Evolutionary conservation across 495 filamentous ascomycete species (phyloP).

Genomic region (Penicillium robsamsonii): DNA sequence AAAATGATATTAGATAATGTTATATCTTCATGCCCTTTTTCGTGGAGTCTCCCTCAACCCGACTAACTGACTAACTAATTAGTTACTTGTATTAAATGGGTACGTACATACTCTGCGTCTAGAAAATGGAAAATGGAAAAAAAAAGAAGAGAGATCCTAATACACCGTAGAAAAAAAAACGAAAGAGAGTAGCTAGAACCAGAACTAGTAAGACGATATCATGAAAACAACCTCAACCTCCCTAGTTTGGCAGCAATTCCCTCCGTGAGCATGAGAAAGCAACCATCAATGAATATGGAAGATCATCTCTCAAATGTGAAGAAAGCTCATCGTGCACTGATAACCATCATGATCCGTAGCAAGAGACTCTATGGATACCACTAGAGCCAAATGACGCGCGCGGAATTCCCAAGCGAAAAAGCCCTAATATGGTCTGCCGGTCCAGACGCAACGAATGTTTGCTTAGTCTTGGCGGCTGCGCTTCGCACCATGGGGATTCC

Average conservation of each 20-base stretch:
- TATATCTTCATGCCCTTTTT: not conserved
- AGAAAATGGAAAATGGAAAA: not conserved
- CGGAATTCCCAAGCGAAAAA: not conserved
- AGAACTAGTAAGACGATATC: not conserved
- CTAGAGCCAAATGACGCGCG: not conserved
- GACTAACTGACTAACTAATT: not conserved
- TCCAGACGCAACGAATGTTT: too few species aligned
- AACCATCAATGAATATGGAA: not conserved
- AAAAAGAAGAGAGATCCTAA: not conserved
- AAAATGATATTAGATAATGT: not conserved
- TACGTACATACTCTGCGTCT: not conserved
- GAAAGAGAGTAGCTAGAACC: not conserved
- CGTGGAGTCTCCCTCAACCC: not conserved
- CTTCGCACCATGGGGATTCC: conserved; percentile 86
- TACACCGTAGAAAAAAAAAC: not conserved
- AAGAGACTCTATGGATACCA: not conserved
- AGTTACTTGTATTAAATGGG: not conserved
- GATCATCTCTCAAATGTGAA: not conserved
- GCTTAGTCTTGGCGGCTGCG: conserved; percentile 64
- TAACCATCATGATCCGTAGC: not conserved
- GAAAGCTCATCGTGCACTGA: not conserved
- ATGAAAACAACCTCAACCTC: not conserved
- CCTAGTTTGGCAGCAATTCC: not conserved
- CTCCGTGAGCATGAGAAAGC: not conserved
- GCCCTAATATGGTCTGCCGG: too few species aligned